Percentiles rank a stretch among this genome's conserved stretches.
Evolutionary conservation across 2,329 filamentous ascomycete genomes (phyloP).

Genomic region (Fusarium nodosum): DNA sequence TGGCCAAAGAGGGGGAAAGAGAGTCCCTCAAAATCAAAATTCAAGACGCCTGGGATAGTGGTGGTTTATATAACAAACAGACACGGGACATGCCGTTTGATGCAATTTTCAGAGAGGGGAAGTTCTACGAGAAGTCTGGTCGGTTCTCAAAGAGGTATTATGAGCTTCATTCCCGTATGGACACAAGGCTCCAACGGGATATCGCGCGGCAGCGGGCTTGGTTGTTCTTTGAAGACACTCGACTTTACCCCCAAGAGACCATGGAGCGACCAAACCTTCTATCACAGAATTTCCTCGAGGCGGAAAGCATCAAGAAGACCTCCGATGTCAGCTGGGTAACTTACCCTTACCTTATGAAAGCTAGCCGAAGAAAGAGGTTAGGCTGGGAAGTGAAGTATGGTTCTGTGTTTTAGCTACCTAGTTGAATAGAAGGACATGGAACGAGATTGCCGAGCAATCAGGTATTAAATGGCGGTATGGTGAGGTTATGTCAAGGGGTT

Average conservation of each 20-base stretch:
- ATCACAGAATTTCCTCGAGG: background rate
- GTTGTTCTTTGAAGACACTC: constrained; percentile 1
- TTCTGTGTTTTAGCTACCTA: no score
- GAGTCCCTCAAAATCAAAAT: background rate
- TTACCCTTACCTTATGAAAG: fast-evolving
- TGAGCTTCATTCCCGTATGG: no score
- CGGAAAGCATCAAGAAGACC: background rate
- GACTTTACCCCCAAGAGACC: background rate
- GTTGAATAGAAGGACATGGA: no score
- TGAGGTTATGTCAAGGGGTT: no score
- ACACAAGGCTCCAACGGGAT: background rate
- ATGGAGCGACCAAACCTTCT: background rate
- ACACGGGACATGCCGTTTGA: fast-evolving
- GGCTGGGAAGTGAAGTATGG: background rate
- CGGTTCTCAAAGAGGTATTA: no score
- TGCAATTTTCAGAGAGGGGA: background rate
- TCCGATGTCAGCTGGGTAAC: fast-evolving
- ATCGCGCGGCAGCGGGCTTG: background rate
- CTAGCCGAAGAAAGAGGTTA: background rate
- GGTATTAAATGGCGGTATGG: no score
- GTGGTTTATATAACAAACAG: background rate
- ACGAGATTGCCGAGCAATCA: no score
- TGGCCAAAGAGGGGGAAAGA: background rate
- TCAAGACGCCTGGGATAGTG: background rate
- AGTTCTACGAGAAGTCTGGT: no score